These are phyloP conservation scores for Boletales sp. DNA, from an alignment of 768 basidiomycete genomes.

Conservation along the genomic window DNA sequence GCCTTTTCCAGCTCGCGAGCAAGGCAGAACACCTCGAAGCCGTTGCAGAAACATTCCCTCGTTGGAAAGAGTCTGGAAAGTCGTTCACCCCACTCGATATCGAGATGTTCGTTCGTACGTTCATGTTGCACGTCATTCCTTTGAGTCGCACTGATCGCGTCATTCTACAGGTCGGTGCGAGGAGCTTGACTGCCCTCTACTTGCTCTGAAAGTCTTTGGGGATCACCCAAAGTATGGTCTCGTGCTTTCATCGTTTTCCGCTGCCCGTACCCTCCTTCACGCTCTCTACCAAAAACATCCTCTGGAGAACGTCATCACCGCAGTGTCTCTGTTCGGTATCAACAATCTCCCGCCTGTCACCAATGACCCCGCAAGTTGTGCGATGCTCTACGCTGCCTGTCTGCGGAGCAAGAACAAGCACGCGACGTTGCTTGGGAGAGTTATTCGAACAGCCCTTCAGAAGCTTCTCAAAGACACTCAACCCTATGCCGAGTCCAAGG, in stretches of 20 bases:
- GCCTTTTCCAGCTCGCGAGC: constrained; percentile 48
- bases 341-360: constrained; percentile 53
- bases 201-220: constrained; percentile 60
- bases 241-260: constrained; percentile 41
- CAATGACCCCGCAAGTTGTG: constrained; percentile 52
- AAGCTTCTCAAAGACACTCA: constrained; percentile 22
- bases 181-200: constrained; percentile 49
- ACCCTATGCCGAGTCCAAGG: constrained; percentile 18
- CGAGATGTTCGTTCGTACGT: constrained; percentile 56
- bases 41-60: constrained; percentile 45
- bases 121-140: neutral
- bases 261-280: constrained; percentile 56
- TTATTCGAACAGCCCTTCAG: constrained; percentile 41
- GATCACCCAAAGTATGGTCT: constrained; percentile 61
- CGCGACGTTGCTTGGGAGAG: constrained; percentile 37
- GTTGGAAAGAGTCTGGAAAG: constrained; percentile 45
- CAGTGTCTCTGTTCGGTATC: constrained; percentile 50
- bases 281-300: constrained; percentile 47
- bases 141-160: neutral
- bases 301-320: constrained; percentile 45
- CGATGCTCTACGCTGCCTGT: constrained; percentile 57
- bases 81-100: constrained; percentile 38
- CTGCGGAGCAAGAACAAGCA: constrained; percentile 42
- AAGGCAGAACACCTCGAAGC: constrained; percentile 47
- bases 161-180: constrained; percentile 52